Evolutionary conservation across 495 filamentous ascomycete species (phyloP).

Genomic region (Talaromyces borbonicus): DNA sequence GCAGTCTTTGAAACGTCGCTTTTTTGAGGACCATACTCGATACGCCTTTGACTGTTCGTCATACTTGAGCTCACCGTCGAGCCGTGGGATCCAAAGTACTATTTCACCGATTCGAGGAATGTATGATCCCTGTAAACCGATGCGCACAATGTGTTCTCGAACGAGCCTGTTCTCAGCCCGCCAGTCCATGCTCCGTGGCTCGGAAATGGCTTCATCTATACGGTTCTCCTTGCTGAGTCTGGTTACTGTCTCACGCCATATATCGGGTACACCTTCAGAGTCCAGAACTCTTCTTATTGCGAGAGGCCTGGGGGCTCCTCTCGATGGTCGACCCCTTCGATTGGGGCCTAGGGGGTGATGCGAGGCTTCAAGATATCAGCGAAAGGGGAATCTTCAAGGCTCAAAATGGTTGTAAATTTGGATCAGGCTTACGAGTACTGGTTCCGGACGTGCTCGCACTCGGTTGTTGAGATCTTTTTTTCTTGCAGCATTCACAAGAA

Average conservation of each 20-base stretch:
- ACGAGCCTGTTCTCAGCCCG: slow-evolving; percentile 32
- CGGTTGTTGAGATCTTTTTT: neutral
- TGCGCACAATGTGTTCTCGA: slow-evolving; percentile 20
- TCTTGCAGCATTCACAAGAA: slow-evolving; percentile 27
- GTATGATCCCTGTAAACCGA: slow-evolving; percentile 37
- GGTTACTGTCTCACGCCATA: slow-evolving; percentile 37
- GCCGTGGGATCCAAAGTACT: slow-evolving; percentile 40
- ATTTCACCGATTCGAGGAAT: slow-evolving; percentile 47
- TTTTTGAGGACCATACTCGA: slow-evolving; percentile 23
- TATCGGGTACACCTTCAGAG: slow-evolving; percentile 42
- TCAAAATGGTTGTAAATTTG: too few species aligned
- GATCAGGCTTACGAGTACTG: slow-evolving; percentile 7
- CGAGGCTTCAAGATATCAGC: neutral
- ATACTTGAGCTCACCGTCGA: slow-evolving; percentile 29
- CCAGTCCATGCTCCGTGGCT: slow-evolving; percentile 46
- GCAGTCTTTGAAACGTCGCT: slow-evolving; percentile 16
- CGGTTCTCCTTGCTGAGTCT: slow-evolving; percentile 30
- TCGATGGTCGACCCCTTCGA: neutral
- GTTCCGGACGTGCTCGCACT: slow-evolving; percentile 8
- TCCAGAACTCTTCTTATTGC: neutral
- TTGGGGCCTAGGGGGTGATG: neutral
- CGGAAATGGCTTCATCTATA: slow-evolving; percentile 35
- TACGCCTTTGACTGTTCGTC: slow-evolving; percentile 19
- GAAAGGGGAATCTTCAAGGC: neutral
- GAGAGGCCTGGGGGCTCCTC: neutral